Evolutionary conservation across 163 green algal species (phyloP), one percentile per base, ranked within the genome.

Genomic region (Volvox carteri): DNA sequence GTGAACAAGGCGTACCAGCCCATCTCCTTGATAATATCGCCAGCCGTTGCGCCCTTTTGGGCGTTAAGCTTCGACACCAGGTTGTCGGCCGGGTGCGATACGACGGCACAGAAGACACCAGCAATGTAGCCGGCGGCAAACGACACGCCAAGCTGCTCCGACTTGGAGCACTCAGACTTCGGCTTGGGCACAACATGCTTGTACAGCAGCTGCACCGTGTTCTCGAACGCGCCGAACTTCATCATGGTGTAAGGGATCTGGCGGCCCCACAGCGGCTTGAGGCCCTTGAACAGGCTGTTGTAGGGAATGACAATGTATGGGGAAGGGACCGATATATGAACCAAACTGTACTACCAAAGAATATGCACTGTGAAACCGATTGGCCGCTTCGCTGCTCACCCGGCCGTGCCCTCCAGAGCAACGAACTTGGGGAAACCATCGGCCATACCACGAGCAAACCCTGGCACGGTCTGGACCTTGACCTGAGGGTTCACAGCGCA

Each of bases 181-280:
- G 98, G 97, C 94, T 99, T 99, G 90, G 98, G 98, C 81, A 99
- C 95, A 3, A 96, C 97, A 86, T 99, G 96, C 92, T 97, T 97
- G 96, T 99, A 99, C 92, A 99, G 93, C 42, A 92, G 93, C 84
- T 98, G 92, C 48, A 99, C 97, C 35, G 93, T 96, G 92, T 99
- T 99, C 95, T 99, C 97, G 92, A 99, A 99, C 33, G 94, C 95
- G 46, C 88, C 97, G 86, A 99, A 99, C 94, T 99, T 99, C 94
- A 98, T 97, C 96, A 99, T 99, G 62, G 98, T 99, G 96, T 99
- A 99, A 2, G 98, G 98, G 85, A 99, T 99, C 93, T 99, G 98
- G 78, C 97, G 96, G 68, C 95, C 96, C 97, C 97, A 99, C 79
- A 99, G 95, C 12, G 97, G 97, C 41, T 87, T 91, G 23, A 99